Percentiles rank a stretch among this genome's conserved stretches.
phyloP scores from a whole-genome alignment of 1,139 yeast genomes.

The Scheffersomyces cryptocercus region DNA sequence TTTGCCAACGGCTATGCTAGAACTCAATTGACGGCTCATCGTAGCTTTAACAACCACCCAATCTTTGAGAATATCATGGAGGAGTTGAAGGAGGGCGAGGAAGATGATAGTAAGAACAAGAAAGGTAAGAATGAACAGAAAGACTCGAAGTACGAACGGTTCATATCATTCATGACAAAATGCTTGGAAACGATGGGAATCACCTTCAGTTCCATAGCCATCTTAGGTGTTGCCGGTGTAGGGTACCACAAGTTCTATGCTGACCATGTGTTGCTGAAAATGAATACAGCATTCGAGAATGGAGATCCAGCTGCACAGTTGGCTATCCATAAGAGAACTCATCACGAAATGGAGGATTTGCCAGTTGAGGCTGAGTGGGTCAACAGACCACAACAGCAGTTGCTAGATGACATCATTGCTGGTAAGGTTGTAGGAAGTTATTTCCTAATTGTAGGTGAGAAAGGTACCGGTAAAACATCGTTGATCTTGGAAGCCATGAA shows the following conservation, averaged over 20 bases:
- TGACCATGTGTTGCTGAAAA: conserved; percentile 60
- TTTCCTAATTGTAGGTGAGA: conserved; percentile 75
- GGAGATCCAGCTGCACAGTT: conserved; percentile 70
- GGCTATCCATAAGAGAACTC: conserved; percentile 49
- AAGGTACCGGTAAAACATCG: conserved; percentile 85
- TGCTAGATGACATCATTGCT: conserved; percentile 63
- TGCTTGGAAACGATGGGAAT: conserved; percentile 73
- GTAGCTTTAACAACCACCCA: conserved; percentile 10
- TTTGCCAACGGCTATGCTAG: too few species aligned
- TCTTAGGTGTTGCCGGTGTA: conserved; percentile 72
- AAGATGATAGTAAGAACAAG: conserved; percentile 8
- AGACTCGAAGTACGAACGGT: conserved; percentile 15
- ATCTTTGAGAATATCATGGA: conserved; percentile 18
- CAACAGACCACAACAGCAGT: conserved; percentile 65
- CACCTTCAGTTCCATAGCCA: conserved; percentile 70
- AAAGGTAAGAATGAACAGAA: conserved; percentile 8
- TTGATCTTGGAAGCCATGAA: conserved; percentile 70
- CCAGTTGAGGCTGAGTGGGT: conserved; percentile 54
- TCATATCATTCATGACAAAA: conserved; percentile 42
- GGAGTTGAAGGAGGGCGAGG: conserved; percentile 14
- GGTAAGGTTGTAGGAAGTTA: conserved; percentile 70
- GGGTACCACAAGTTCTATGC: conserved; percentile 67
- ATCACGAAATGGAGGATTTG: conserved; percentile 24
- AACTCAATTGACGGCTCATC: background rate
- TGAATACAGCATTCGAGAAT: conserved; percentile 64